Evolutionary conservation across 345 rosid species (phyloP).

Genomic region (Rhodomyrtus tomentosa): DNA sequence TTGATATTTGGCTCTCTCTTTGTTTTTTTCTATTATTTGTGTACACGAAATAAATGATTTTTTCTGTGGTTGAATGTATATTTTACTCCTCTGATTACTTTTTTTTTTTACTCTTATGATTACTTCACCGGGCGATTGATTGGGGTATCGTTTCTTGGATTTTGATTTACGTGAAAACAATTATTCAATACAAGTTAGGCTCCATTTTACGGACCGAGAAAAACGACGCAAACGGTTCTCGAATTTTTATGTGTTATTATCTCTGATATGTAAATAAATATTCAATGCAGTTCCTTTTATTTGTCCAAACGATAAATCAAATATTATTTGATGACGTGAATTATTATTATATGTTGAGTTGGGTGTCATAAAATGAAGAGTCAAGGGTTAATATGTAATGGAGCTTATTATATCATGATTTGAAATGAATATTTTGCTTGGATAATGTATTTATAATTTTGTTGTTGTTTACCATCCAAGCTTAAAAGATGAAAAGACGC

Average conservation of each 20-base stretch:
- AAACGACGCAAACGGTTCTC: neutral
- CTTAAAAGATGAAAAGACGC: neutral
- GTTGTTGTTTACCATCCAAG: no score
- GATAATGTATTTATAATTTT: no score
- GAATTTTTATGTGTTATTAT: neutral
- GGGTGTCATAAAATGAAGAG: accelerated
- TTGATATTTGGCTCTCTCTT: neutral
- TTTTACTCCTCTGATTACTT: no score
- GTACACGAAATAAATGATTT: no score
- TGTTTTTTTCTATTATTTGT: neutral
- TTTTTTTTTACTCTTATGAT: no score
- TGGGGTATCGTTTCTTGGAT: neutral
- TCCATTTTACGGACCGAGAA: neutral
- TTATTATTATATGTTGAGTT: neutral
- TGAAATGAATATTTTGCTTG: no score
- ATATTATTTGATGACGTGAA: neutral
- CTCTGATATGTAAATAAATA: accelerated
- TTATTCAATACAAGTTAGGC: neutral
- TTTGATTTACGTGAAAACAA: neutral
- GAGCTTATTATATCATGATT: no score
- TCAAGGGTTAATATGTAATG: neutral
- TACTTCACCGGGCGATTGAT: neutral
- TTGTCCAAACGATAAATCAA: neutral
- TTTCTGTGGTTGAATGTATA: no score
- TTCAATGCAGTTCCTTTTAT: accelerated